Base-by-base conservation (phyloP, 768 basidiomycete genomes). In the Hypholoma fasciculare region DNA sequence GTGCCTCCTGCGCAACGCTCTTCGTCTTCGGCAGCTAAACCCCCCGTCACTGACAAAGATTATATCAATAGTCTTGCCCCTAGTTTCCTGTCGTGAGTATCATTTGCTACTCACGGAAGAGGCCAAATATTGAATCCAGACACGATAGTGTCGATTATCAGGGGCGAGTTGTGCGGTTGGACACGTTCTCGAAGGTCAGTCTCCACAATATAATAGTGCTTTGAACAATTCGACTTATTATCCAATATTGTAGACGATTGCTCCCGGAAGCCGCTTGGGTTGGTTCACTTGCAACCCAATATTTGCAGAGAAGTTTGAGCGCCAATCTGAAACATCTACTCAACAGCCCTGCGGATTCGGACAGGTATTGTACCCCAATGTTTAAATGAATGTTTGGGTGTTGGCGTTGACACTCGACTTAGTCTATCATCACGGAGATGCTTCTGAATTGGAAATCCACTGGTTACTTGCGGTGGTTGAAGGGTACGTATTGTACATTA, bases 131-230 rank as follows among this genome's bases (percentile, higher is more conserved):
- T 47, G 23, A 52, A 36, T 27, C 7, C 23, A 30, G 40, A 36
- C 4, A 23, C 17, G 23, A 4, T 56, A 85, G 82, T 43, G 74
- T 87, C 64, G 92, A 94, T 68, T 84, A 83, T 60, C 83, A 94
- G 69, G 92, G 92, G 3, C 84, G 92, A 30, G 92, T 96, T 43
- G 84, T 96, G 57, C 87, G 91, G 3, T 73, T 94, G 37, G 93
- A 94, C 66, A 87, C 87, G 0, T 90, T 91, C 68, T 88, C 86
- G 38, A 92, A 91, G 83, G 87, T 83, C 48, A 2, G 37, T 30
- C 34, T 27, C n/a, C n/a, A 17, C 13, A 36, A 17, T 9, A 23
- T 34, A 36, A 14, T 34, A n/a, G 8, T 11, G n/a, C 37, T 26
- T 4, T 19, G 11, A 17, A 39, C 23, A 17, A 14, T 55, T 16